phyloP scores from a whole-genome alignment of 169 alveolate genomes.

The Cryptosporidium sp. region DNA sequence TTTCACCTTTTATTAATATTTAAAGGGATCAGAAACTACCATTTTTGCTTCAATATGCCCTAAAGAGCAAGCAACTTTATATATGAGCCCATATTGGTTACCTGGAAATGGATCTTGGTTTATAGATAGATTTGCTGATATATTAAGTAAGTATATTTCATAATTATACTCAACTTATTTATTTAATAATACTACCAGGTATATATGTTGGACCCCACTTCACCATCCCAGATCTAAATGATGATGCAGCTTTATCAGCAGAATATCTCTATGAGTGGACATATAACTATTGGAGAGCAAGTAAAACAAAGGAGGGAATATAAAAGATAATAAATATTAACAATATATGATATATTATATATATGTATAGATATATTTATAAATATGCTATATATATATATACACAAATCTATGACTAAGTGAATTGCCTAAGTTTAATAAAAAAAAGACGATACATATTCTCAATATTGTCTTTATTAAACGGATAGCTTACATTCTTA shows the following conservation, averaged over 20 bases:
- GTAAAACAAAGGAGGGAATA: background rate
- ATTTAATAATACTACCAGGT: background rate
- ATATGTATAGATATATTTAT: background rate
- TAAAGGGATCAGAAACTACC: slow-evolving; percentile 61
- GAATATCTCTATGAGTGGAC: slow-evolving; percentile 71
- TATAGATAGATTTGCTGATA: slow-evolving; percentile 49
- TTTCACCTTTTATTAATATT: background rate
- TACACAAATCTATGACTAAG: background rate
- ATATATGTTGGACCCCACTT: slow-evolving; percentile 54
- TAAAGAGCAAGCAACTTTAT: slow-evolving; percentile 60
- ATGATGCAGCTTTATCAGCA: slow-evolving; percentile 71
- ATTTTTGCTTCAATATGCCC: slow-evolving; percentile 65
- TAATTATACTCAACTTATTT: background rate
- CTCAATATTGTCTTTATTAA: background rate
- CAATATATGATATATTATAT: background rate
- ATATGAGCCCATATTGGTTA: slow-evolving; percentile 70
- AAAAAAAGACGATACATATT: background rate
- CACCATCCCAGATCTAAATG: slow-evolving; percentile 44
- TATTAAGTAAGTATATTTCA: slow-evolving; percentile 26
- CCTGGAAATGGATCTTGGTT: slow-evolving; percentile 72
- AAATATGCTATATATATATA: background rate
- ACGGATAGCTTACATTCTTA: background rate
- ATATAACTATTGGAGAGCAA: background rate
- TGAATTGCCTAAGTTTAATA: background rate
- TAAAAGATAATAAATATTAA: background rate